Base-by-base conservation (phyloP, 1,139 yeast genomes). In the Diutina rugosa region DNA sequence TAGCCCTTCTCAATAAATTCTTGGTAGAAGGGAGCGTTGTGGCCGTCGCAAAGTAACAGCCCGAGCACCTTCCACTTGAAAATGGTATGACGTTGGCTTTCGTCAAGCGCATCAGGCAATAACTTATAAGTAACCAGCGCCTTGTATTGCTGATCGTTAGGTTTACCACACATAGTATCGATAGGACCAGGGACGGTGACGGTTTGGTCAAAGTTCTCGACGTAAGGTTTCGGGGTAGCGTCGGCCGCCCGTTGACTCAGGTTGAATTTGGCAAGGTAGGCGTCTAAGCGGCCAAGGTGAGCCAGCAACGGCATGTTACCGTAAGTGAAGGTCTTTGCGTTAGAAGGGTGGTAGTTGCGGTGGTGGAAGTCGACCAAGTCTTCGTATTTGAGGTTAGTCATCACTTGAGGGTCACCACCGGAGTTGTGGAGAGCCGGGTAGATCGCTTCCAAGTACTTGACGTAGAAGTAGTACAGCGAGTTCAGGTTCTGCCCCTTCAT, bases 401-500 rank as follows among this genome's bases (percentile, higher is more conserved):
- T 95, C 57, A 77, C 75, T 41, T 78, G 69, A 1, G 99, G 99
- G 66, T 93, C 97, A 56, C 99, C 99, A 45, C 98, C 99, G 3
- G 97, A 86, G 69, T 90, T 90, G 64, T 90, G 80, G 62, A 93
- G 73, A 10, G 90, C 79, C 1, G 96, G 93, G 64, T 90, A 93
- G 16, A 91, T 79, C n/a, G 90, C 73, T 67, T 89, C 88, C 67
- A 88, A 90, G 72, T 85, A 93, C 61, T 85, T 82, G 63, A 86
- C 88, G 80, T 90, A 91, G 67, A 80, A 90, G 63, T 85, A 79
- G 67, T 93, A 95, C 4, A 91, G 82, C 0, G 97, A 82, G 67
- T 90, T 93, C 1, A 97, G 87, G 65, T 90, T 82, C 71, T 93
- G 98, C 6, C 99, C 99, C 69, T 95, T 93, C 99, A 93, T 93